phyloP scores from a whole-genome alignment of 768 basidiomycete species.

The Cytidiella melzeri region DNA sequence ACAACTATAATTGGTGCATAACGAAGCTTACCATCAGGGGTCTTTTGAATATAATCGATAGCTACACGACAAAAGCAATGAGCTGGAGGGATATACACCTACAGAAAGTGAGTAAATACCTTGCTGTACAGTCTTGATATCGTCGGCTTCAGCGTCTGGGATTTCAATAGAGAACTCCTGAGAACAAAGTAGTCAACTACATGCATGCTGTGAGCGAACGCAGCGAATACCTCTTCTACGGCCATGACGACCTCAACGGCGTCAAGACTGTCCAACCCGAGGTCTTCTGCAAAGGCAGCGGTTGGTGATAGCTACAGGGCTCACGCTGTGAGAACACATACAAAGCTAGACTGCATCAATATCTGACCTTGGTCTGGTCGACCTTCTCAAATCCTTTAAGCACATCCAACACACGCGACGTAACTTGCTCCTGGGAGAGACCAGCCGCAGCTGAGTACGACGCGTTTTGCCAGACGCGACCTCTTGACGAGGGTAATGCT shows the following conservation, averaged over 20 bases:
- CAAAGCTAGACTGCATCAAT: constrained; percentile 8
- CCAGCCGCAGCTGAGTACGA: constrained; percentile 62
- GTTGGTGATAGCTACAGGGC: constrained; percentile 51
- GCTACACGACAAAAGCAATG: constrained; percentile 39
- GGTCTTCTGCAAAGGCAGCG: constrained; percentile 71
- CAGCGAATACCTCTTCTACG: constrained; percentile 72
- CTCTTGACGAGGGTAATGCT: constrained; percentile 15
- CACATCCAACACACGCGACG: constrained; percentile 72
- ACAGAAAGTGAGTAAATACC: constrained; percentile 40
- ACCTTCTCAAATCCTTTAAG: constrained; percentile 90
- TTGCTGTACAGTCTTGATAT: constrained; percentile 86
- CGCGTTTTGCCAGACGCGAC: constrained; percentile 33
- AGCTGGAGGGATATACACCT: constrained; percentile 11
- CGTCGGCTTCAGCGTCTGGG: constrained; percentile 94
- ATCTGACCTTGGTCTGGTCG: constrained; percentile 57
- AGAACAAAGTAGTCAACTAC: not conserved
- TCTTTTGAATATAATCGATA: constrained; percentile 92
- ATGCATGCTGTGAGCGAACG: not conserved
- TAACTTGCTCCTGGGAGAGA: constrained; percentile 62
- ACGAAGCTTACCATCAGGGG: constrained; percentile 30
- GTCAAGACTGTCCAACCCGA: constrained; percentile 93
- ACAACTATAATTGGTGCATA: not conserved
- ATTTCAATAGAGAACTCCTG: constrained; percentile 98
- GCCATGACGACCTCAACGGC: constrained; percentile 99
- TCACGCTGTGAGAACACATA: not conserved